Conservation (phyloP, 352 stramenopile genomes). For the Globisporangium cylindrosporum region DNA sequence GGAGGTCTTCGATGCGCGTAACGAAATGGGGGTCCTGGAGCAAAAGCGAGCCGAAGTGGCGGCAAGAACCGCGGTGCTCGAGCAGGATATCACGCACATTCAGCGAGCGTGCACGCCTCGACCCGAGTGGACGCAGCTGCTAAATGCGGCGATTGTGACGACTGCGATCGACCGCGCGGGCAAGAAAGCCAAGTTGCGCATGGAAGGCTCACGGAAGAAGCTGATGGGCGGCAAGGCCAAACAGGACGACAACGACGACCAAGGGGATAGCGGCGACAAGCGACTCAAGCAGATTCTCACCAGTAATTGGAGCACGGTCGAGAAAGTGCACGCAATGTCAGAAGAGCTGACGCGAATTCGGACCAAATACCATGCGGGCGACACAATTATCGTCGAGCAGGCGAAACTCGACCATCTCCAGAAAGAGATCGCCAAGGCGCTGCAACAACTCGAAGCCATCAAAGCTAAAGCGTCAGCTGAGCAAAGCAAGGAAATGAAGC, state of each 20-base stretch:
- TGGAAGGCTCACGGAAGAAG: conserved; percentile 21
- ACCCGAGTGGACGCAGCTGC: conserved; percentile 60
- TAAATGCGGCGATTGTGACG: conserved; percentile 47
- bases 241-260: conserved; percentile 6
- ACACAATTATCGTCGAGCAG: conserved; percentile 47
- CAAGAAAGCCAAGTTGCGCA: conserved; percentile 32
- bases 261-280: conserved; percentile 34
- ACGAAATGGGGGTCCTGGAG: conserved; percentile 34
- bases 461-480: conserved; percentile 7
- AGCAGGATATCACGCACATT: conserved; percentile 40
- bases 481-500: neutral
- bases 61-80: conserved; percentile 23
- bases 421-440: conserved; percentile 47
- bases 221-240: conserved; percentile 12
- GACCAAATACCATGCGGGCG: conserved; percentile 42
- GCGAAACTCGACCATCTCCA: conserved; percentile 58
- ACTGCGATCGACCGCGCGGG: conserved; percentile 48
- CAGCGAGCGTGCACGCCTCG: conserved; percentile 60
- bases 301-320: conserved; percentile 61
- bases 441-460: conserved; percentile 52
- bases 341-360: conserved; percentile 51
- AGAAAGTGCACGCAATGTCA: conserved; percentile 54
- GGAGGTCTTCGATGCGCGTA: conserved; percentile 62
- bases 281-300: conserved; percentile 46
- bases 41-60: conserved; percentile 21